Percentiles rank a stretch among this genome's conserved stretches.
phyloP scores from a whole-genome alignment of 1,284 basidiomycete genomes.

The Ustilago tritici region DNA sequence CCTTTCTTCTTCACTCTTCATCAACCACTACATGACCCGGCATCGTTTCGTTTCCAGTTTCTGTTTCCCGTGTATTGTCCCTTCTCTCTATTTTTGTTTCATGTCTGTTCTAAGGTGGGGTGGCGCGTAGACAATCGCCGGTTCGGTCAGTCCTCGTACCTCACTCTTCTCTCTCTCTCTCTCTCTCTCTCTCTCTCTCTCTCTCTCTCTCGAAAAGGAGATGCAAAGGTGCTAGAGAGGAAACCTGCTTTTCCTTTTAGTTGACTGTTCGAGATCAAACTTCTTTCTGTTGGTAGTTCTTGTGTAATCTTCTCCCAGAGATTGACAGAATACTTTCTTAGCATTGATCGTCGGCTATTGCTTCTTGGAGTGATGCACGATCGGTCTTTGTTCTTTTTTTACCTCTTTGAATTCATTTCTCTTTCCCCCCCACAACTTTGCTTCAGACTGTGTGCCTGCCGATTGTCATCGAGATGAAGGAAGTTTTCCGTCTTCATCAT shows the following conservation, averaged over 20 bases:
- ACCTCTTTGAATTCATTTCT: constrained; percentile 18
- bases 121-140: constrained; percentile 45
- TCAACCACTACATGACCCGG: constrained; percentile 9
- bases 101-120: constrained; percentile 27
- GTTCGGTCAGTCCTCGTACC: constrained; percentile 39
- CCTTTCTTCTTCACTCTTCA: constrained; percentile 2
- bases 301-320: constrained; percentile 20
- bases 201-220: not conserved
- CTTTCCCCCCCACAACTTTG: not conserved
- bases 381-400: not conserved
- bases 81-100: constrained; percentile 2
- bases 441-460: not conserved
- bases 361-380: too few species aligned
- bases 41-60: constrained; percentile 12
- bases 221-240: constrained; percentile 25
- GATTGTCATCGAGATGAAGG: not conserved
- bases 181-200: too few species aligned
- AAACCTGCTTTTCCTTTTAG: constrained; percentile 32
- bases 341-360: not conserved
- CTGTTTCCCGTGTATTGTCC: constrained; percentile 12
- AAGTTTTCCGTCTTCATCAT: not conserved
- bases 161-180: constrained; percentile 12
- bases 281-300: not conserved
- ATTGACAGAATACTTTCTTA: constrained; percentile 23
- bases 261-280: constrained; percentile 18